A percentile compares a stretch with the other conserved stretches of the same genome.
These are phyloP conservation scores for Dioscorea cayenensis DNA, from an alignment of 116 monocot species.

Conservation along the genomic window DNA sequence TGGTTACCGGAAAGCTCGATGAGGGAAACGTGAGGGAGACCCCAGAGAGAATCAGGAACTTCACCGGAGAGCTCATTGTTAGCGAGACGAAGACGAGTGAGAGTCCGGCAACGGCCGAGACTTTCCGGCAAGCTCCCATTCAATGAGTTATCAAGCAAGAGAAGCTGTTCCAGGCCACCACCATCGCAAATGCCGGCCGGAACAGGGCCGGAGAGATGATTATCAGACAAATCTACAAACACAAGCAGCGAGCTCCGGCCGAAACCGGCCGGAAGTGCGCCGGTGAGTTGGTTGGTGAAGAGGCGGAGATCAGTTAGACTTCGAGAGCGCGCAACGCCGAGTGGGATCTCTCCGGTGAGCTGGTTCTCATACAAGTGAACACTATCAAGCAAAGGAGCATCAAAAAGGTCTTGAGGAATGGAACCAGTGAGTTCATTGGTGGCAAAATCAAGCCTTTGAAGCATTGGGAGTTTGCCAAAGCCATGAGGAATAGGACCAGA, in stretches of 20 bases:
- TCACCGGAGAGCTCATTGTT: slow-evolving; percentile 56
- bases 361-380: slow-evolving; percentile 55
- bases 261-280: slow-evolving; percentile 48
- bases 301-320: slow-evolving; percentile 48
- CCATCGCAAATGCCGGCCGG: slow-evolving; percentile 50
- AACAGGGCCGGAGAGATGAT: slow-evolving; percentile 55
- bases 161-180: slow-evolving; percentile 47
- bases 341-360: slow-evolving; percentile 46
- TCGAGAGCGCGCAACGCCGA: slow-evolving; percentile 9
- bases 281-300: slow-evolving; percentile 55
- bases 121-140: slow-evolving; percentile 51
- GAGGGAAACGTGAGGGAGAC: slow-evolving; percentile 53
- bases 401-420: slow-evolving; percentile 53
- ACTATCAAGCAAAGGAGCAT: slow-evolving; percentile 43
- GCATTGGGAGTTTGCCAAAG: slow-evolving; percentile 25
- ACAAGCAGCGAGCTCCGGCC: slow-evolving; percentile 43
- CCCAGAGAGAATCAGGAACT: slow-evolving; percentile 59
- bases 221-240: slow-evolving; percentile 54
- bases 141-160: slow-evolving; percentile 50
- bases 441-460: slow-evolving; percentile 46
- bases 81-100: slow-evolving; percentile 50
- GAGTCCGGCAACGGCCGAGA: slow-evolving; percentile 41
- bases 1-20: slow-evolving; percentile 59
- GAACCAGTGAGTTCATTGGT: slow-evolving; percentile 55
- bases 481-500: slow-evolving; percentile 53